Evolutionary conservation across 2,329 filamentous ascomycete species (phyloP), one percentile per base, ranked within the genome.

Genomic region (Talaromyces verruculosus): DNA sequence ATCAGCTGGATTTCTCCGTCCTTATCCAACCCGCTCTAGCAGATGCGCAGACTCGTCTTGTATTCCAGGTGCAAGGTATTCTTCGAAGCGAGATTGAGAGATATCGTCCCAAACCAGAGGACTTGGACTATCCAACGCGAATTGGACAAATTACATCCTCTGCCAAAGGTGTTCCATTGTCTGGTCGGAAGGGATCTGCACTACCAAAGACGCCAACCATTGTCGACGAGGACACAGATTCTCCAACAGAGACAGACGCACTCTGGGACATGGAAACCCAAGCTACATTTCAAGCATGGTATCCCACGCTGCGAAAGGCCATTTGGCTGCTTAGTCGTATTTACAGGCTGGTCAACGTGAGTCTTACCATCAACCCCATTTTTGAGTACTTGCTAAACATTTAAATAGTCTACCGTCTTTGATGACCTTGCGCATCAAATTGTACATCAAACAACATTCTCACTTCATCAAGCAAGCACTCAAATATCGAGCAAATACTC

Each of bases 401-500:
- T 47, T 68, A 35, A 33, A 59, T 63, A 87, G 85, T 88, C 87
- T 65, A 87, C 85, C 25, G 87, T 90, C 47, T 90, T 90, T 72
- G 88, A 90, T 70, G 89, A 91, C 71, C 82, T 91, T 3, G 89
- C 89, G 5, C 89, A 91, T 74, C 88, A 88, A 72, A 95, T 98
- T 69, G 92, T 99, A 30, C 91, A 94, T 72, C 92, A 96, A 77
- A 95, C 93, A 1, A 97, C 93, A 0, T 81, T 89, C 61, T 93
- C 93, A 3, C 85, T 99, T 19, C 87, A 93, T 69, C 85, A 88
- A 61, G 94, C 92, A 33, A 91, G 93, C 70, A 81, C 84, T 5
- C 86, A 87, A 67, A 89, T 96, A 70, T 85, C 88, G 65, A 85
- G 85, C 41, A 87, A 87, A 65, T 83, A 85, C 25, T 77, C 78